Evolutionary conservation across 1,139 yeast genomes (phyloP), one percentile per base, ranked within the genome.

Genomic region (Suhomyces anneliseae): DNA sequence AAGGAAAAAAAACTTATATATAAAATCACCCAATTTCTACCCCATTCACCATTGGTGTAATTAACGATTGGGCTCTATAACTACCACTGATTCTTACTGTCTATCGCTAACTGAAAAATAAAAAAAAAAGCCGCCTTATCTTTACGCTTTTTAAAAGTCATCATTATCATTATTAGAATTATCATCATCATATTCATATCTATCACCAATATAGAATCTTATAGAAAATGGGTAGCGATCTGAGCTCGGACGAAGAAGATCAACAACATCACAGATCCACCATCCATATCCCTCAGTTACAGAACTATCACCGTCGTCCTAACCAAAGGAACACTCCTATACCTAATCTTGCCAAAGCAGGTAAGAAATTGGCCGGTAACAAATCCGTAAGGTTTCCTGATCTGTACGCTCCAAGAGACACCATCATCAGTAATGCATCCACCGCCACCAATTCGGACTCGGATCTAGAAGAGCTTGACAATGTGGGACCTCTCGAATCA

Each of bases 311-410:
- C 38, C 57, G 64, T 42, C 59, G 57, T 47, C 62, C 65, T 41
- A 61, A 65, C 27, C 41, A 60, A 63, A 29, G 57, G 58, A 36
- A 59, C 53, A 40, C 56, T 48, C 37, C 43, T 31, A 9, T 12
- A 38, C 7, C 36, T 38, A 15, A 70, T 49, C 74, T 74, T 2
- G 70, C 70, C 4, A 65, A 65, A 46, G 62, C 64, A 33, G 62
- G 62, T 14, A 54, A 57, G 36, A 60, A 58, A 44, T 47, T 59
- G 29, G 44, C 50, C 3, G 53, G 54, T 31, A 48, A 29, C 32
- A 61, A 62, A 43, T 50, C 64, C 12, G 71, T 66, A 3, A 56
- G 70, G 32, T 66, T 68, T 44, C 72, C 74, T 4, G 74, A 64
- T 45, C 60, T 59, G 50, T 60, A 57, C 45, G 37, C 59, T 5